These are phyloP conservation scores for Helminthosporium solani DNA, from an alignment of 2,329 filamentous ascomycete genomes.

Conservation along the genomic window DNA sequence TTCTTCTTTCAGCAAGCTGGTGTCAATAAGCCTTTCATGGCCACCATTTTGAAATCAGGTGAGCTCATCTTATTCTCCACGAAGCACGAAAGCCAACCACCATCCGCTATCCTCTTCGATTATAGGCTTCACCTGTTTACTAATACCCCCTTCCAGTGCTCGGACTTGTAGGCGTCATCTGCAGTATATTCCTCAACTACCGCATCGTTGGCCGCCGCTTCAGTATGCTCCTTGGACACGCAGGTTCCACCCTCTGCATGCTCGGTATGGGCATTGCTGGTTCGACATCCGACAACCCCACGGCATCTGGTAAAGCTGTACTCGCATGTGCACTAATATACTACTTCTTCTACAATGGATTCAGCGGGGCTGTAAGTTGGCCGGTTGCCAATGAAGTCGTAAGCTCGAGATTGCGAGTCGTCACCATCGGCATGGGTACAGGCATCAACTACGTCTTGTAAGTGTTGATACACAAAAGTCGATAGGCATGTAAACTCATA, in stretches of 20 bases:
- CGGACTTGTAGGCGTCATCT: constrained; percentile 48
- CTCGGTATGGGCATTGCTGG: constrained; percentile 11
- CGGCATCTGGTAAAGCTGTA: constrained; percentile 9
- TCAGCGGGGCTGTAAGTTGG: constrained; percentile 29
- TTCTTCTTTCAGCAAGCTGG: constrained; percentile 12
- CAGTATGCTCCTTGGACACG: constrained; percentile 7
- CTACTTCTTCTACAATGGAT: constrained; percentile 34
- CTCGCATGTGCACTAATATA: constrained; percentile 6
- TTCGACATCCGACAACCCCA: not conserved
- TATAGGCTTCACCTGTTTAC: not conserved
- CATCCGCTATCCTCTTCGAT: no score
- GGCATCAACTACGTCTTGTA: constrained; percentile 10
- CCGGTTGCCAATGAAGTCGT: constrained; percentile 25
- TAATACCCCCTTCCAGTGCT: constrained; percentile 22
- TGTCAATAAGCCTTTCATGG: constrained; percentile 6
- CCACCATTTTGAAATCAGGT: constrained; percentile 11
- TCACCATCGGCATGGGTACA: constrained; percentile 20
- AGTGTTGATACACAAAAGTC: not conserved
- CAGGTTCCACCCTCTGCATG: constrained; percentile 7
- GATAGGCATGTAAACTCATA: not conserved
- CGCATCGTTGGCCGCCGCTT: constrained; percentile 8
- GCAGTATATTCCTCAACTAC: constrained; percentile 42
- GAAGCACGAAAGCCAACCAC: no score
- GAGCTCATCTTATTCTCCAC: not conserved
- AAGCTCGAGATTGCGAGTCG: constrained; percentile 27